Conservation (phyloP, 345 rosid genomes). For the Eucalyptus leucophloia region DNA sequence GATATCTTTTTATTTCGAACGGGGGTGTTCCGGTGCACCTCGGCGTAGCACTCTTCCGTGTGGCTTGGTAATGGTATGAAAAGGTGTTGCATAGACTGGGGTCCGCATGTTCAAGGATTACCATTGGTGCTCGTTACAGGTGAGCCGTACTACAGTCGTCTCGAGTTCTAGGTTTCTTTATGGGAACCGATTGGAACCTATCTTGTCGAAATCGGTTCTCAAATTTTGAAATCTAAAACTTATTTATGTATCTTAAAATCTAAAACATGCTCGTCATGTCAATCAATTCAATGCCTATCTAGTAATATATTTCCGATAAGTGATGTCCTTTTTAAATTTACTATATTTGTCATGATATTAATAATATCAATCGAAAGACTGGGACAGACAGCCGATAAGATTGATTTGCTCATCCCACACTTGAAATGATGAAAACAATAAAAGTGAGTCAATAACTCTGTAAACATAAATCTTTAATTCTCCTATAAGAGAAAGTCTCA, state of each 20-base stretch:
- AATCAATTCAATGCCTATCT: no score
- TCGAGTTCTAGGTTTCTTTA: neutral
- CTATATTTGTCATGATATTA: rapidly evolving
- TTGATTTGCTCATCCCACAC: rapidly evolving
- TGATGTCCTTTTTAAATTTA: no score
- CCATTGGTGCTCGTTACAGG: neutral
- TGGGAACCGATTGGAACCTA: no score
- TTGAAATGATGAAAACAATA: rapidly evolving
- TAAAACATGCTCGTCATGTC: rapidly evolving
- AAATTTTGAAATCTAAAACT: no score
- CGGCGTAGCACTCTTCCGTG: neutral
- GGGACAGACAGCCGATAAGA: rapidly evolving
- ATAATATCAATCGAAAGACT: rapidly evolving
- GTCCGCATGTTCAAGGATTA: neutral
- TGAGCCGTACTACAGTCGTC: neutral
- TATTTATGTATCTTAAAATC: no score
- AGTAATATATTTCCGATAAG: rapidly evolving
- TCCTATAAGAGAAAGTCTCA: rapidly evolving
- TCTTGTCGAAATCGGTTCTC: rapidly evolving
- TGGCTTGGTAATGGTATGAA: neutral
- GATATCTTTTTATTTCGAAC: neutral
- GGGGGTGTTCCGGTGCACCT: neutral
- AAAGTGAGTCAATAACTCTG: rapidly evolving
- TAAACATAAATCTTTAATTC: no score
- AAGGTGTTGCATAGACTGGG: neutral